phyloP scores from a whole-genome alignment of 176 grass and related monocot species.

The Leersia perrieri region DNA sequence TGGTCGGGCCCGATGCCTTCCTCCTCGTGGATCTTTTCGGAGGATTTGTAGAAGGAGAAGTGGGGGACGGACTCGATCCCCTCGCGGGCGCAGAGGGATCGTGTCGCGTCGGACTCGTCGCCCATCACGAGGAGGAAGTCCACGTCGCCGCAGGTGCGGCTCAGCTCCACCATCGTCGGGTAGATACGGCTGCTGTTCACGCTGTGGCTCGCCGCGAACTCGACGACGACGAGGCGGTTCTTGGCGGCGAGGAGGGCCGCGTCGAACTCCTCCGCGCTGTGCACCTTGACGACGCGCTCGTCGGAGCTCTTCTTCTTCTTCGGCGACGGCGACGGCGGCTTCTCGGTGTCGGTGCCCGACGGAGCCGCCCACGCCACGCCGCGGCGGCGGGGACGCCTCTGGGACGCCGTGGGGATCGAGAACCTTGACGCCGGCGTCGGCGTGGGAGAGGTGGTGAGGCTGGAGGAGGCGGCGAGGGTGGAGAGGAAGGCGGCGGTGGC shows the following conservation, averaged over 20 bases:
- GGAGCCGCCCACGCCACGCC: not conserved
- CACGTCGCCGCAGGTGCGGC: conserved; percentile 85
- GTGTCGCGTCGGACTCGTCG: conserved; percentile 84
- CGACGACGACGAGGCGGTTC: conserved; percentile 90
- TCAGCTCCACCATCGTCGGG: conserved; percentile 80
- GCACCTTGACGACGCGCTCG: conserved; percentile 60
- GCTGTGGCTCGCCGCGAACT: conserved; percentile 84
- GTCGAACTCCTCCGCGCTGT: conserved; percentile 76
- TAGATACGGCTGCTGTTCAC: conserved; percentile 68
- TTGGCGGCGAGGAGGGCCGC: conserved; percentile 53
- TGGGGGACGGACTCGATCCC: conserved; percentile 69
- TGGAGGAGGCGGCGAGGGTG: conserved; percentile 22
- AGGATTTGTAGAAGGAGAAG: conserved; percentile 90
- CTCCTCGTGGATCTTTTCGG: conserved; percentile 89
- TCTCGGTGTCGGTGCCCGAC: conserved; percentile 38
- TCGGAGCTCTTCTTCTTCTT: conserved; percentile 18
- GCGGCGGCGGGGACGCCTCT: not conserved
- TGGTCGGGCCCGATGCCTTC: conserved; percentile 78
- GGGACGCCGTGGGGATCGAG: not conserved
- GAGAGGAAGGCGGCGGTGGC: conserved; percentile 62
- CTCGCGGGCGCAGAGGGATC: conserved; percentile 60
- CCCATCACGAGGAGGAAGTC: conserved; percentile 91
- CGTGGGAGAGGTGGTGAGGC: not conserved
- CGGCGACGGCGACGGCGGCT: not conserved
- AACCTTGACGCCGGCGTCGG: conserved; percentile 23